Percentiles rank a stretch among this genome's conserved stretches.
phyloP scores from a whole-genome alignment of 176 grass and related monocot species.

The Elymus sibiricus region DNA sequence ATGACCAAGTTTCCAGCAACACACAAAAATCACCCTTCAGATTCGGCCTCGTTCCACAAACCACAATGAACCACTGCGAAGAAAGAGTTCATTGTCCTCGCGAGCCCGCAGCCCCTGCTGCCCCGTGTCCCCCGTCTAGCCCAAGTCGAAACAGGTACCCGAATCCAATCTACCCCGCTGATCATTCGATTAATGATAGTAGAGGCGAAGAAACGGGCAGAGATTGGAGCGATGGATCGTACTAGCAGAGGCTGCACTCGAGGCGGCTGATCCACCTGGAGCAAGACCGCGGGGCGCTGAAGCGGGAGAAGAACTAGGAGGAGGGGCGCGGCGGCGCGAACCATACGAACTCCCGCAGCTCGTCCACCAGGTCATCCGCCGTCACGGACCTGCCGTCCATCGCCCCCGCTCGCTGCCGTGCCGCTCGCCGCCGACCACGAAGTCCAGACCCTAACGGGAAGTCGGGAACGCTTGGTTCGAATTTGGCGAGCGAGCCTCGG shows the following conservation, averaged over 20 bases:
- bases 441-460: too few relatives aligned
- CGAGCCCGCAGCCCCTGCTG: too few relatives aligned
- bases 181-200: too few relatives aligned
- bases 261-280: conserved; percentile 98
- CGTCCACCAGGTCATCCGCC: conserved; percentile 93
- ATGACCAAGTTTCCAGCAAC: too few relatives aligned
- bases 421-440: background rate
- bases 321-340: conserved; percentile 81
- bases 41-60: too few relatives aligned
- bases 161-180: background rate
- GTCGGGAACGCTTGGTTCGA: background rate
- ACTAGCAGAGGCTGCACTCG: conserved; percentile 99
- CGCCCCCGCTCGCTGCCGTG: background rate
- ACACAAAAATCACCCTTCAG: too few relatives aligned
- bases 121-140: too few relatives aligned
- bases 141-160: background rate
- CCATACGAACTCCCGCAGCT: conserved; percentile 91
- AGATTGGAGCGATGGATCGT: conserved; percentile 17
- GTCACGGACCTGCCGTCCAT: conserved; percentile 99
- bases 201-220: too few relatives aligned
- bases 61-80: too few relatives aligned
- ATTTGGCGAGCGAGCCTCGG: background rate
- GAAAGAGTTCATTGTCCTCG: too few relatives aligned
- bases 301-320: conserved; percentile 95
- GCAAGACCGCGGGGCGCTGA: conserved; percentile 89